These are phyloP conservation scores for Primulina eburnea DNA, from an alignment of 257 asterid species.

Conservation along the genomic window DNA sequence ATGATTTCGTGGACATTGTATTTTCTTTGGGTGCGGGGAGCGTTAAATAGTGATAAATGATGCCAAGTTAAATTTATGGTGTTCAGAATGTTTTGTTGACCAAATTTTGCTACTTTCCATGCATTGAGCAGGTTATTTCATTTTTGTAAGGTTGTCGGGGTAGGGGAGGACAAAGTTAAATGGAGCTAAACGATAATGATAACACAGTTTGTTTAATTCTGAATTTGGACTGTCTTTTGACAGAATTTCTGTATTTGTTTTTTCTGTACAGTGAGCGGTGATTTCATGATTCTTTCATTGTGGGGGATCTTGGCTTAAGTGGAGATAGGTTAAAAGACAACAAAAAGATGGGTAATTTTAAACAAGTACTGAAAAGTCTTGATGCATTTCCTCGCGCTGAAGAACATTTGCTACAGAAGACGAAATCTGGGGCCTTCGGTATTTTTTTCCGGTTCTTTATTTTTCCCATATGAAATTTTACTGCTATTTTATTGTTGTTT, in stretches of 20 bases:
- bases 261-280: background rate
- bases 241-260: background rate
- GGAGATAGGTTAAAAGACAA: slow-evolving; percentile 1
- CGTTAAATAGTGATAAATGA: background rate
- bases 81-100: no score
- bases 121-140: background rate
- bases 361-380: slow-evolving; percentile 64
- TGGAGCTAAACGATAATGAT: background rate
- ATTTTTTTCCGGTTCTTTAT: slow-evolving; percentile 7
- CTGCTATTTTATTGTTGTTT: background rate
- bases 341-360: slow-evolving; percentile 68
- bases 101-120: background rate
- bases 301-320: background rate
- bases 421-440: slow-evolving; percentile 97
- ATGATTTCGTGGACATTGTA: background rate
- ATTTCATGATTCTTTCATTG: background rate
- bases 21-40: background rate
- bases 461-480: background rate
- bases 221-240: background rate
- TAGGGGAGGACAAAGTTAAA: background rate
- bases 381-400: slow-evolving; percentile 98
- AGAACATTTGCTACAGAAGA: slow-evolving; percentile 85
- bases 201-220: background rate
- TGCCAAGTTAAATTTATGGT: background rate
- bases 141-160: background rate